phyloP scores from a whole-genome alignment of 2,329 filamentous ascomycete genomes.

The Neonectria coccinea region DNA sequence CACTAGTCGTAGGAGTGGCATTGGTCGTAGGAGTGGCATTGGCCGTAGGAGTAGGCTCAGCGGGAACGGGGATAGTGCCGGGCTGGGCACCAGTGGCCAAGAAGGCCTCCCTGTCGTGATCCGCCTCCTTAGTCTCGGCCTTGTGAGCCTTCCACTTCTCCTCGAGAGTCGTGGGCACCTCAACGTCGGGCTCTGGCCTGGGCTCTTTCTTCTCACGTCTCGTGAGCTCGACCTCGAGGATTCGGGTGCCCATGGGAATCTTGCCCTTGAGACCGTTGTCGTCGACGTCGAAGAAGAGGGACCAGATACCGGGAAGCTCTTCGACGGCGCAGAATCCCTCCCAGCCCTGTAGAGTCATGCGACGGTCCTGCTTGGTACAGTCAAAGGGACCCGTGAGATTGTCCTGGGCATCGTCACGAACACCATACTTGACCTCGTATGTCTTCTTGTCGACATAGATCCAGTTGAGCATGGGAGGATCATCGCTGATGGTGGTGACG shows the following conservation, averaged over 20 bases:
- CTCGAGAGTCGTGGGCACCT: conserved; percentile 40
- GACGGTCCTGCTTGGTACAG: conserved; percentile 63
- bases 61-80: conserved; percentile 28
- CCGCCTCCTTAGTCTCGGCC: conserved; percentile 36
- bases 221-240: conserved; percentile 67
- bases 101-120: conserved; percentile 40
- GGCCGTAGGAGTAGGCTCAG: conserved; percentile 8
- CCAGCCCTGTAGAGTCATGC: conserved; percentile 62
- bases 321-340: conserved; percentile 63
- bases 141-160: conserved; percentile 48
- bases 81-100: conserved; percentile 35
- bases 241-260: conserved; percentile 59
- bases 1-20: conserved; percentile 2
- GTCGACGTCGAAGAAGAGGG: conserved; percentile 61
- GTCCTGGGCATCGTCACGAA: conserved; percentile 55
- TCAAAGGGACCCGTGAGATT: conserved; percentile 63
- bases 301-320: conserved; percentile 56
- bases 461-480: conserved; percentile 64
- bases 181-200: conserved; percentile 39
- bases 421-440: conserved; percentile 60
- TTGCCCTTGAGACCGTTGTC: conserved; percentile 59
- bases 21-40: conserved; percentile 7
- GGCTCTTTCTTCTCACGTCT: conserved; percentile 59
- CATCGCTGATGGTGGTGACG: conserved; percentile 61
- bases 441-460: conserved; percentile 60